These are phyloP conservation scores for Dendrothele bispora DNA, from an alignment of 768 basidiomycete genomes.

Conservation along the genomic window DNA sequence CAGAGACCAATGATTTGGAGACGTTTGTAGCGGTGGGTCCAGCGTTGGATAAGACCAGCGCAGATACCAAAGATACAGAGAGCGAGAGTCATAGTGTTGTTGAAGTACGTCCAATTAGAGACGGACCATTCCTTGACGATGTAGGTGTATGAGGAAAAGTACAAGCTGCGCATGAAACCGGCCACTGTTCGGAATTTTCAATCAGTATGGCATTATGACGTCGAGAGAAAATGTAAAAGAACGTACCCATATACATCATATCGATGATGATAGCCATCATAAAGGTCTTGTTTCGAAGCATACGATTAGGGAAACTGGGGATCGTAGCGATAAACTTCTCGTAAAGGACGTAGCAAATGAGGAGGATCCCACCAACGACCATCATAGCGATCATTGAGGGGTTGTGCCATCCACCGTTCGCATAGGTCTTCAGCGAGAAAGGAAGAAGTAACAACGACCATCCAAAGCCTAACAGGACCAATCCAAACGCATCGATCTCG, in stretches of 20 bases:
- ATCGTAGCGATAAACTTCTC: constrained; percentile 8
- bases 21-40: constrained; percentile 43
- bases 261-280: constrained; percentile 13
- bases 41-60: constrained; percentile 44
- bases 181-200: constrained; percentile 4
- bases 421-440: constrained; percentile 15
- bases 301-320: constrained; percentile 14
- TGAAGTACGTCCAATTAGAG: constrained; percentile 27
- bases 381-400: constrained; percentile 19
- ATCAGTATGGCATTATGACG: background rate
- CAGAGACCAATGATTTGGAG: constrained; percentile 37
- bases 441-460: constrained; percentile 15
- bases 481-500: constrained; percentile 16
- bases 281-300: constrained; percentile 15
- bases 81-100: constrained; percentile 38
- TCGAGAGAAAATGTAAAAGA: constrained; percentile 16
- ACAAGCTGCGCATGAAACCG: constrained; percentile 7
- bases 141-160: constrained; percentile 18
- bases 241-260: constrained; percentile 11
- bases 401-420: constrained; percentile 16
- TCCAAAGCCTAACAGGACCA: constrained; percentile 11
- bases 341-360: constrained; percentile 12
- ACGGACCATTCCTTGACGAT: constrained; percentile 32
- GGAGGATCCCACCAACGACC: constrained; percentile 15
- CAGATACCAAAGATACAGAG: constrained; percentile 48